Evolutionary conservation across 371 early-diverging fungal species (phyloP), one percentile per base, ranked within the genome.

Genomic region (Mortierella sp.): DNA sequence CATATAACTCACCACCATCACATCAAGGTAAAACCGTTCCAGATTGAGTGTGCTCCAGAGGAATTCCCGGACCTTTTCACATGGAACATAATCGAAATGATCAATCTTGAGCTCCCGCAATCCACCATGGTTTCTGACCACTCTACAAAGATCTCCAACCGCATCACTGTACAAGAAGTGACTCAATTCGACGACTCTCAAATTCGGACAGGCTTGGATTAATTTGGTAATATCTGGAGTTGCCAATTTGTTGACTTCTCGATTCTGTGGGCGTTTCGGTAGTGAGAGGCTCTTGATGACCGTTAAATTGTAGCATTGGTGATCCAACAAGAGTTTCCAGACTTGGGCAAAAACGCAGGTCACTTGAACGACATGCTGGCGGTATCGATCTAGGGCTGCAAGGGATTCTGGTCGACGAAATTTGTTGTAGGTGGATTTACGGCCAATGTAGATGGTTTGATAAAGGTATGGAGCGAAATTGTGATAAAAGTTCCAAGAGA

Each of bases 401-500:
- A 65, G 37, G 32, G 62, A 32, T 51, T 62, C 67, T n/a, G 55
- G 47, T 6, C 45, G 35, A 18, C n/a, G 20, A 28, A 73, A 62
- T 54, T 61, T 59, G 22, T 73, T 73, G 63, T 20, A 62, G 55
- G 67, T 66, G 24, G 59, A 16, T 20, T 40, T 61, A 28, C 55
- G 61, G 43, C 20, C 20, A 32, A 73, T 66, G 30, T 18, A 4
- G 62, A 73, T 73, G 20, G 32, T 54, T 4, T 26, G 52, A 30
- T 64, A 73, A 55, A 73, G 67, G 26, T 30, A 55, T 3, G 67
- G 67, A 2, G 37, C 11, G 20, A 73, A 62, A 26, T 60, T 61
- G 18, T 24, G 37, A 49, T 62, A 51, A 66, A 66, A 57, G 68
- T 66, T 47, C 10, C 14, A 35, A 12, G 66, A 62, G 63, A 63